These are phyloP conservation scores for Nemania sp. DNA, from an alignment of 2,329 filamentous ascomycete species.

Conservation along the genomic window DNA sequence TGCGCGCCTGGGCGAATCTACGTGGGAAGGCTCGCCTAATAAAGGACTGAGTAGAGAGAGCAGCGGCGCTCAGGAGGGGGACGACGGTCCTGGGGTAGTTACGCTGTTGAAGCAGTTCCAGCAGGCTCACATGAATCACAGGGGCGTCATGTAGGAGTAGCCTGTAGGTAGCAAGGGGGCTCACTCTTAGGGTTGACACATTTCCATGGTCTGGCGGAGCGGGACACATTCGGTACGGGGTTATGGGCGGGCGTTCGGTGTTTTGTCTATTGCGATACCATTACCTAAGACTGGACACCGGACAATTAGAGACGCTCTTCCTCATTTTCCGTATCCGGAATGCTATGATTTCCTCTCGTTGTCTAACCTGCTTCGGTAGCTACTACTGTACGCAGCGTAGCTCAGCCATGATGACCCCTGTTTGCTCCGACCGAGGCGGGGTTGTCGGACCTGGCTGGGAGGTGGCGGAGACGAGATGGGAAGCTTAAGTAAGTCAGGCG, in stretches of 20 bases:
- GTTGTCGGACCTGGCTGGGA: constrained; percentile 4
- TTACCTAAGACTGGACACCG: not conserved
- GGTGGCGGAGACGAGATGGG: too few species aligned
- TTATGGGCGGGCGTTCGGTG: constrained; percentile 10
- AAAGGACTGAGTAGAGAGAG: constrained; percentile 57
- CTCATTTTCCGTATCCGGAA: not conserved
- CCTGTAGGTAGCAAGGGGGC: not conserved
- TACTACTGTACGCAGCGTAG: too few species aligned
- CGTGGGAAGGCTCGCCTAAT: constrained; percentile 62
- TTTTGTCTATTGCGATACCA: constrained; percentile 24
- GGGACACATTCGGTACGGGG: constrained; percentile 1
- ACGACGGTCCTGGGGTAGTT: constrained; percentile 59
- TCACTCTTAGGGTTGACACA: not conserved
- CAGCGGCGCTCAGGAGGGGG: constrained; percentile 51
- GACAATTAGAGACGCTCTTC: constrained; percentile 3
- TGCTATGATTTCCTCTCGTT: not conserved
- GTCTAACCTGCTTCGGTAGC: not conserved
- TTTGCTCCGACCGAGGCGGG: not conserved
- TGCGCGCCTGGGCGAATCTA: constrained; percentile 60
- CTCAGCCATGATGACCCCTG: not conserved
- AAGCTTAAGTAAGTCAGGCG: not conserved
- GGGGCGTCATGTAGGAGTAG: constrained; percentile 42
- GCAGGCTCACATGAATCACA: constrained; percentile 58
- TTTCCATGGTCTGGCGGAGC: constrained; percentile 2
- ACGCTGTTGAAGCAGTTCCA: constrained; percentile 63